A percentile compares a stretch with the other conserved stretches of the same genome.
These are phyloP conservation scores for Backusella macrospora DNA, from an alignment of 192 early-diverging fungal genomes.

Conservation along the genomic window DNA sequence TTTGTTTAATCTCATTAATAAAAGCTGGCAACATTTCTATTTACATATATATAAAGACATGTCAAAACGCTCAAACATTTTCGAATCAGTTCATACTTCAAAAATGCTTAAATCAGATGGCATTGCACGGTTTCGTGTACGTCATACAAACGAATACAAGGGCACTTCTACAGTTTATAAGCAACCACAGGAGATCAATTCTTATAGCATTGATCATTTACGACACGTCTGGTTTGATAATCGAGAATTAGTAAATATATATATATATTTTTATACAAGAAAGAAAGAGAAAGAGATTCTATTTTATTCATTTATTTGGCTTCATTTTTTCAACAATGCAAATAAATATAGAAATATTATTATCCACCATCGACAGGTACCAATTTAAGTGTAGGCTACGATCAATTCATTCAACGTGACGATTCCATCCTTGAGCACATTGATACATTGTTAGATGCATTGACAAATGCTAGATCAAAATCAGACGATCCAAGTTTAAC, in stretches of 20 bases:
- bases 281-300: constrained; percentile 6
- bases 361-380: constrained; percentile 54
- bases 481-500: constrained; percentile 3
- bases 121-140: constrained; percentile 25
- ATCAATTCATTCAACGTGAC: constrained; percentile 69
- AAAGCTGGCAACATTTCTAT: not conserved
- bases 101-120: not conserved
- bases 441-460: constrained; percentile 74
- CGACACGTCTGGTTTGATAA: constrained; percentile 66
- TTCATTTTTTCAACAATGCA: no score
- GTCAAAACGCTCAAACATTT: not conserved
- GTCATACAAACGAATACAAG: constrained; percentile 32
- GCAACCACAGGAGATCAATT: constrained; percentile 67
- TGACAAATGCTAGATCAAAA: constrained; percentile 42
- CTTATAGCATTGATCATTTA: constrained; percentile 65
- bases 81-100: not conserved
- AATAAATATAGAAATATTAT: constrained; percentile 62
- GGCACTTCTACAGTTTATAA: constrained; percentile 49
- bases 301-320: not conserved
- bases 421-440: constrained; percentile 68
- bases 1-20: not conserved
- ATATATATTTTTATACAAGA: constrained; percentile 9
- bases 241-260: constrained; percentile 51
- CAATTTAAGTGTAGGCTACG: constrained; percentile 68
- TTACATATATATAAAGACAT: not conserved